phyloP scores from a whole-genome alignment of 129 eudicot genomes.

The Deinandra increscens region DNA sequence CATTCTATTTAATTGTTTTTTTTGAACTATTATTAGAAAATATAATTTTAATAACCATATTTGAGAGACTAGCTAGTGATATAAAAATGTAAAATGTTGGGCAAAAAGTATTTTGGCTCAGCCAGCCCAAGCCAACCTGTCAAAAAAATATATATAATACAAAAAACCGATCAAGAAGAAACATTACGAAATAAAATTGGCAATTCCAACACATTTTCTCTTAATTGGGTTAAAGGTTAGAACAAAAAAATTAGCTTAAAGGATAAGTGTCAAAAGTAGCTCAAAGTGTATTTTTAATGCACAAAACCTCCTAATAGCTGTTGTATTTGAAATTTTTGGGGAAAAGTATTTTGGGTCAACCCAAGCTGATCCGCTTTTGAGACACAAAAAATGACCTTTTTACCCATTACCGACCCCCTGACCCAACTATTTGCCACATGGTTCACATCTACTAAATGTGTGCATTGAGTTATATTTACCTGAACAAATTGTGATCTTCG shows the following conservation, averaged over 20 bases:
- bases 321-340: not conserved
- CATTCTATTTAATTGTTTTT: not conserved
- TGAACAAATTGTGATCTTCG: conserved; percentile 96
- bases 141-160: not conserved
- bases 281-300: not conserved
- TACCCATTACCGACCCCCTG: not conserved
- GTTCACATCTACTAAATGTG: not conserved
- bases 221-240: not conserved
- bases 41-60: not conserved
- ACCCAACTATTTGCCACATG: not conserved
- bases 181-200: not conserved
- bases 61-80: not conserved
- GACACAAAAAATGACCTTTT: not conserved
- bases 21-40: too few relatives aligned
- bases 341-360: not conserved
- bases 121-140: not conserved
- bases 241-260: not conserved
- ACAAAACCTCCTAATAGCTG: not conserved
- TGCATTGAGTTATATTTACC: conserved; percentile 33
- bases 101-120: too few relatives aligned
- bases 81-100: not conserved
- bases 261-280: not conserved
- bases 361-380: not conserved
- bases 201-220: not conserved
- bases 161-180: conserved; percentile 13